Evolutionary conservation across 2,329 filamentous ascomycete genomes (phyloP).

Genomic region (Ophiocordyceps camponoti-rufipedis): DNA sequence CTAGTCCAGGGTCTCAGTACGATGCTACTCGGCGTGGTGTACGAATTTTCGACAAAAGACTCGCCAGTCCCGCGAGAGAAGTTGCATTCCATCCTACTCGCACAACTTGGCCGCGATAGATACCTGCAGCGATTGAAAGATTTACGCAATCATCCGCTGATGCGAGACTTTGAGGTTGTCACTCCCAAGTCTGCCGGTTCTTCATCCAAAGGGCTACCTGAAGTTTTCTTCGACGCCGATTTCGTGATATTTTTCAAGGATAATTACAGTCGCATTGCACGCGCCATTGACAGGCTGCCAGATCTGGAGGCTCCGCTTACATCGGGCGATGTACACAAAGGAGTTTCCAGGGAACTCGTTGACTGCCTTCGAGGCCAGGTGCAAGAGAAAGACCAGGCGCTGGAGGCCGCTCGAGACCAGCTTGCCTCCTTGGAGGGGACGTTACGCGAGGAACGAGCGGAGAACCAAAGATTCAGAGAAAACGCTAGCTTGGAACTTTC

Average conservation of each 20-base stretch:
- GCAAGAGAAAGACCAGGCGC: slow-evolving; percentile 44
- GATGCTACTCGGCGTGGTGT: slow-evolving; percentile 70
- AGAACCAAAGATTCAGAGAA: slow-evolving; percentile 50
- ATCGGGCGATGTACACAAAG: slow-evolving; percentile 65
- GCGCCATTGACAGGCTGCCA: slow-evolving; percentile 81
- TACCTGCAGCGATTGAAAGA: slow-evolving; percentile 70
- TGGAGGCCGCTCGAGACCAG: slow-evolving; percentile 28
- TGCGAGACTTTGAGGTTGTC: slow-evolving; percentile 80
- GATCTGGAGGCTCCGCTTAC: slow-evolving; percentile 70
- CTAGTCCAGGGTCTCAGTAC: slow-evolving; percentile 70
- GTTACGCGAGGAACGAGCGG: slow-evolving; percentile 54
- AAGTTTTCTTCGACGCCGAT: slow-evolving; percentile 67
- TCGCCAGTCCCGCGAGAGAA: slow-evolving; percentile 73
- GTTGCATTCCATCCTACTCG: slow-evolving; percentile 59
- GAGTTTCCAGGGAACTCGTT: slow-evolving; percentile 83
- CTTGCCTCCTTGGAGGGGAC: slow-evolving; percentile 29
- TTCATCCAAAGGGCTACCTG: slow-evolving; percentile 38
- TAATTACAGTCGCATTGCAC: slow-evolving; percentile 71
- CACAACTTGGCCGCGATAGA: slow-evolving; percentile 65
- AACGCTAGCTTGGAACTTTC: slow-evolving; percentile 14
- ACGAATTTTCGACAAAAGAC: slow-evolving; percentile 96
- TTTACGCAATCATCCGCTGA: slow-evolving; percentile 56
- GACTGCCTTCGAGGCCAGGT: slow-evolving; percentile 67
- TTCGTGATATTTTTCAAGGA: slow-evolving; percentile 95
- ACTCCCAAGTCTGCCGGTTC: slow-evolving; percentile 44